Conservation (phyloP, 2,329 filamentous ascomycete genomes). For the Aspergillus brasiliensis region DNA sequence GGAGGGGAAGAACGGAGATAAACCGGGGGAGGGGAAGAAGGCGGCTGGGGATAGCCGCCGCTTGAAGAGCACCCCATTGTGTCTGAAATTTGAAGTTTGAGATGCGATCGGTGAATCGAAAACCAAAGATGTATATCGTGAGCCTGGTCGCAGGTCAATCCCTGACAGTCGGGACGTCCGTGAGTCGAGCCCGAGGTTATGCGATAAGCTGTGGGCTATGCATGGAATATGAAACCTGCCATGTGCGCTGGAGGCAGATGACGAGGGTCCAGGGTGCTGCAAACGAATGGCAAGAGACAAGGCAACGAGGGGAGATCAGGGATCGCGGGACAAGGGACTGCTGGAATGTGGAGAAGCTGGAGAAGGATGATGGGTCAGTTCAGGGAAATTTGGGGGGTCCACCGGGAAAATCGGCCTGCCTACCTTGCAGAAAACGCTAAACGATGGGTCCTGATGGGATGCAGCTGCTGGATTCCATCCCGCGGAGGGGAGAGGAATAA, state of each 20-base stretch:
- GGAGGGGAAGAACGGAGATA: slow-evolving; percentile 45
- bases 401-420: slow-evolving; percentile 2
- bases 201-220: slow-evolving; percentile 10
- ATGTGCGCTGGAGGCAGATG: not conserved
- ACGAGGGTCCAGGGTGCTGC: not conserved
- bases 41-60: slow-evolving; percentile 29
- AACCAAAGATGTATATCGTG: no score
- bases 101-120: no score
- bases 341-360: slow-evolving; percentile 8
- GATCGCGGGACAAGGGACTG: slow-evolving; percentile 4
- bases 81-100: not conserved
- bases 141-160: not conserved
- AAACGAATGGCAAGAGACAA: slow-evolving; percentile 7
- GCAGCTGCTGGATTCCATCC: not conserved
- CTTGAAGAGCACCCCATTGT: slow-evolving; percentile 33
- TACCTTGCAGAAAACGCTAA: slow-evolving; percentile 4
- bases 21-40: slow-evolving; percentile 47
- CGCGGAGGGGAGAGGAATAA: not conserved
- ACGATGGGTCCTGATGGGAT: not conserved
- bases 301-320: slow-evolving; percentile 12
- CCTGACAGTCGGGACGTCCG: slow-evolving; percentile 2
- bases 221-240: slow-evolving; percentile 12
- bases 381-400: slow-evolving; percentile 1
- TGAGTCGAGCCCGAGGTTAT: slow-evolving; percentile 6
- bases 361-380: slow-evolving; percentile 7